phyloP scores from a whole-genome alignment of 164 flowering plant species.

The Stephania cephalantha region DNA sequence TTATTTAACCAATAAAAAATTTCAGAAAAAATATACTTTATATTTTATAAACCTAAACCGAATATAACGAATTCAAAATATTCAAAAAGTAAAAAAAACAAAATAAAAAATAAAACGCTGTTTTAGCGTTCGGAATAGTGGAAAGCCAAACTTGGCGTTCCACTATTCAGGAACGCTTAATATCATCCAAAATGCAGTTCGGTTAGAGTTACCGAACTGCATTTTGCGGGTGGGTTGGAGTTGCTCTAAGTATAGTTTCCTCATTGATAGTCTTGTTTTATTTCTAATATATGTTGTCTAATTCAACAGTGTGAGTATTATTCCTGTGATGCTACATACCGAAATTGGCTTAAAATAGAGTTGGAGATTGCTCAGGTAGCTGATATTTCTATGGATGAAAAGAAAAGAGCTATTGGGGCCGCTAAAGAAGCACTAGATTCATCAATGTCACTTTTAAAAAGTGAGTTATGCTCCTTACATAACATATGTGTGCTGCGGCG shows the following conservation, averaged over 20 bases:
- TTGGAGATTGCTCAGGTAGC: slow-evolving; percentile 68
- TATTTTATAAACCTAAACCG: no score
- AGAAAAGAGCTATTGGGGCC: slow-evolving; percentile 50
- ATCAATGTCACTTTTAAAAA: slow-evolving; percentile 45
- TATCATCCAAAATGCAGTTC: no score
- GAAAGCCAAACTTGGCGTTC: no score
- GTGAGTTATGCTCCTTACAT: slow-evolving; percentile 39
- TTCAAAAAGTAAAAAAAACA: no score
- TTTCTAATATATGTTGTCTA: slow-evolving; percentile 8
- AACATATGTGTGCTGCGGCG: background rate
- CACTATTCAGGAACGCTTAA: no score
- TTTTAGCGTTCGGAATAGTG: no score
- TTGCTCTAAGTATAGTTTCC: background rate
- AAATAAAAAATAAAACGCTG: no score
- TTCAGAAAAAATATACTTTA: no score
- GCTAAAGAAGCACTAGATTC: slow-evolving; percentile 61
- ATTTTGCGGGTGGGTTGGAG: no score
- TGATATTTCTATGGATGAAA: slow-evolving; percentile 72
- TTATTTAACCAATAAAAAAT: no score
- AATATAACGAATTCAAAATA: no score
- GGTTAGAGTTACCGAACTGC: no score
- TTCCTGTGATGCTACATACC: slow-evolving; percentile 92
- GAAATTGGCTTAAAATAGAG: slow-evolving; percentile 87
- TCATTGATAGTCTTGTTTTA: background rate
- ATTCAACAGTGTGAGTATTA: slow-evolving; percentile 69